phyloP scores from a whole-genome alignment of 169 alveolate species.

The Plasmodium fragile region DNA sequence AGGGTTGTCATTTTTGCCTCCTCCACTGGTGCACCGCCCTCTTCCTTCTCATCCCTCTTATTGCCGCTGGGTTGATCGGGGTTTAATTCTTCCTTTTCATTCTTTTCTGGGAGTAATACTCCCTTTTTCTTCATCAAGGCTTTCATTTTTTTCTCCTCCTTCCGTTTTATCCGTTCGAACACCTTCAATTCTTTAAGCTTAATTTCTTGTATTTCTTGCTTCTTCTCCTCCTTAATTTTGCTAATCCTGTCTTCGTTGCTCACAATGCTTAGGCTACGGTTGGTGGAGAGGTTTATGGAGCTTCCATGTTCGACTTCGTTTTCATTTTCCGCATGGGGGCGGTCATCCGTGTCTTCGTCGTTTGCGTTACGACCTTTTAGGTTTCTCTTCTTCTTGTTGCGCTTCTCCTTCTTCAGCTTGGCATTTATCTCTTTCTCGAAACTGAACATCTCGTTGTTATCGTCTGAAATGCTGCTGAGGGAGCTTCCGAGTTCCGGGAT shows the following conservation, averaged over 20 bases:
- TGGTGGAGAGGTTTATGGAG: background rate
- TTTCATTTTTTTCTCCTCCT: conserved; percentile 61
- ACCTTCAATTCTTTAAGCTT: conserved; percentile 59
- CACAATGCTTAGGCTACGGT: conserved; percentile 9
- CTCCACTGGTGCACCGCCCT: background rate
- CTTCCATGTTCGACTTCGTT: background rate
- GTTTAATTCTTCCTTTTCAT: background rate
- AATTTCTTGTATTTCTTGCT: conserved; percentile 53
- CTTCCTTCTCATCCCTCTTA: background rate
- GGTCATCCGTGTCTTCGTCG: background rate
- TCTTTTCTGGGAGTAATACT: background rate
- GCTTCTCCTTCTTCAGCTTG: conserved; percentile 27
- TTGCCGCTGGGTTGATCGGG: background rate
- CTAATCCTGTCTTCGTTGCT: conserved; percentile 21
- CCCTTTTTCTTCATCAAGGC: conserved; percentile 44
- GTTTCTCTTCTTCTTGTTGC: conserved; percentile 17
- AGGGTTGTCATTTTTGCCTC: background rate
- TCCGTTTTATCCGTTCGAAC: conserved; percentile 54
- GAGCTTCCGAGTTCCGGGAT: conserved; percentile 49
- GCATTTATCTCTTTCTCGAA: conserved; percentile 66
- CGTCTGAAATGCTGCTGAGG: conserved; percentile 47
- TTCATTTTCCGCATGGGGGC: background rate
- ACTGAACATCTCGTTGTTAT: conserved; percentile 47
- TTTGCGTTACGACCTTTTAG: background rate
- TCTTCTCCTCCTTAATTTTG: conserved; percentile 28